A percentile compares a stretch with the other conserved stretches of the same genome.
These are phyloP conservation scores for Thalassiosira livingstoniorum DNA, from an alignment of 352 stramenopile species.

Conservation along the genomic window DNA sequence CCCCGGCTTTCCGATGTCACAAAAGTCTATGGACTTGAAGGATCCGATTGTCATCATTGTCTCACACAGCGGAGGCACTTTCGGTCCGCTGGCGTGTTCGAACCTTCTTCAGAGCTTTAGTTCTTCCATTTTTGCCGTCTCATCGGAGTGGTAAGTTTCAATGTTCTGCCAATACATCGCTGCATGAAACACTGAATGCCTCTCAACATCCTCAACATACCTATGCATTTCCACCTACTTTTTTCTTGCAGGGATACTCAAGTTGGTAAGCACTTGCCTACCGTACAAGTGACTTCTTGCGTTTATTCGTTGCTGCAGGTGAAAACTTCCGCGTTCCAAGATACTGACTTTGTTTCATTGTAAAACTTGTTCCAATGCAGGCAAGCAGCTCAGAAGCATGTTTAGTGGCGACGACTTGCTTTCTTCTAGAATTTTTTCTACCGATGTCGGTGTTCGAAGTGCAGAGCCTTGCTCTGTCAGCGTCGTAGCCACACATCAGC, in stretches of 20 bases:
- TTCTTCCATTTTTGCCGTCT: slow-evolving; percentile 83
- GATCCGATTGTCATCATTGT: slow-evolving; percentile 86
- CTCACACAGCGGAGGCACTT: slow-evolving; percentile 80
- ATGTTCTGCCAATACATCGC: background rate
- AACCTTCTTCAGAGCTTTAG: slow-evolving; percentile 82
- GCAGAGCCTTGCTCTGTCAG: slow-evolving; percentile 84
- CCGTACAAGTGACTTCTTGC: too few relatives aligned
- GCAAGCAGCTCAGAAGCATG: slow-evolving; percentile 78
- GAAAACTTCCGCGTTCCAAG: too few relatives aligned
- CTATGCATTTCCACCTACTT: too few relatives aligned
- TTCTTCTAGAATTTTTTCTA: slow-evolving; percentile 81
- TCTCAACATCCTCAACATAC: too few relatives aligned
- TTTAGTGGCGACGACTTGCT: slow-evolving; percentile 68
- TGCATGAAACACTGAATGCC: too few relatives aligned
- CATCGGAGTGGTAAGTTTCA: slow-evolving; percentile 70
- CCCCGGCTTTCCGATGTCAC: slow-evolving; percentile 73
- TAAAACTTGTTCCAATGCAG: slow-evolving; percentile 56
- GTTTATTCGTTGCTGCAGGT: too few relatives aligned
- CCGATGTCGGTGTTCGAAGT: slow-evolving; percentile 76
- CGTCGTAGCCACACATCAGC: slow-evolving; percentile 82
- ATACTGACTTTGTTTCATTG: background rate
- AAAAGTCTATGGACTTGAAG: slow-evolving; percentile 71
- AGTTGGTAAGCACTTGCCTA: slow-evolving; percentile 35
- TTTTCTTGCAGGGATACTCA: slow-evolving; percentile 31
- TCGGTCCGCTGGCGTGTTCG: slow-evolving; percentile 79